Percentiles rank a stretch among this genome's conserved stretches.
These are phyloP conservation scores for Ceratobasidium sp. DNA, from an alignment of 1,284 basidiomycete genomes.

Conservation along the genomic window DNA sequence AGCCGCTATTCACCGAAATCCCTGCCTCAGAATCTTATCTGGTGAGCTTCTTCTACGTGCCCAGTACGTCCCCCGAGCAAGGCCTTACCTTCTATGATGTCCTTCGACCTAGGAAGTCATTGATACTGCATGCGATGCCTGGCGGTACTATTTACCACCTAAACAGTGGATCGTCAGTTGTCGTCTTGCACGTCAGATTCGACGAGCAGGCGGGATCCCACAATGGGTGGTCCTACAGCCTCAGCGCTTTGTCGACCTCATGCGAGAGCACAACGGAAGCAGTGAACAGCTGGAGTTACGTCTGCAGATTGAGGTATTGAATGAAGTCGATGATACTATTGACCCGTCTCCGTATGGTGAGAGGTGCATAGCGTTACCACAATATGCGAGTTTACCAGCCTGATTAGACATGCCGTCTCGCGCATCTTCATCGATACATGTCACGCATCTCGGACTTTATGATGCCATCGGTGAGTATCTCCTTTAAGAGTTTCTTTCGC, in stretches of 20 bases:
- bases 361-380: neutral
- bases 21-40: constrained; percentile 18
- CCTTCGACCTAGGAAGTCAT: constrained; percentile 18
- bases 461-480: neutral
- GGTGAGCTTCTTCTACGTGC: neutral
- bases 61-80: neutral
- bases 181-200: constrained; percentile 1
- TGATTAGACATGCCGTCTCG: constrained; percentile 7
- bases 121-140: constrained; percentile 25
- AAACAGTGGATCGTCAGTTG: constrained; percentile 8
- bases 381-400: neutral
- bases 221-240: constrained; percentile 14
- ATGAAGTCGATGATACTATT: neutral
- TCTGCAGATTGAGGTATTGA: constrained; percentile 8
- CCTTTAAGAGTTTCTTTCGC: neutral
- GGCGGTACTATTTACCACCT: constrained; percentile 18
- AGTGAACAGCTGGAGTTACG: constrained; percentile 11
- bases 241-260: constrained; percentile 2
- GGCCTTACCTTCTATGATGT: neutral
- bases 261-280: neutral
- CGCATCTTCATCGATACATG: constrained; percentile 24
- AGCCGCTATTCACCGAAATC: constrained; percentile 12
- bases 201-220: neutral
- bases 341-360: constrained; percentile 1
- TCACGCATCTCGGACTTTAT: neutral